phyloP scores from a whole-genome alignment of 1,284 basidiomycete genomes.

The Vanrija pseudolonga region DNA sequence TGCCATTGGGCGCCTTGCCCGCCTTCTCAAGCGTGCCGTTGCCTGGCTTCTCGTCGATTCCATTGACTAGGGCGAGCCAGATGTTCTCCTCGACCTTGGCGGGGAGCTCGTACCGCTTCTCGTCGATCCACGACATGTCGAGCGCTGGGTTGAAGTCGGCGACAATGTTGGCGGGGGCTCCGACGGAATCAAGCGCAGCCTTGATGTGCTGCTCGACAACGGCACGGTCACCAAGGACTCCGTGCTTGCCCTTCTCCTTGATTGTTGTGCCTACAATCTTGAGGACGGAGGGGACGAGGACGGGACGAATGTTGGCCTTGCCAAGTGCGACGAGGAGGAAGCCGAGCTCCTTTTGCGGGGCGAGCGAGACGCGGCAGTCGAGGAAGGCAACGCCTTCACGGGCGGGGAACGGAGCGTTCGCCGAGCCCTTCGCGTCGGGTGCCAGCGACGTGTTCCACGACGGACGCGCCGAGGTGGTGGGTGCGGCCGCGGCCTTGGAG shows the following conservation, averaged over 20 bases:
- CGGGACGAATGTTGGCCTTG: slow-evolving; percentile 11
- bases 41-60: slow-evolving; percentile 13
- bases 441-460: slow-evolving; percentile 12
- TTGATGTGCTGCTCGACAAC: slow-evolving; percentile 13
- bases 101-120: slow-evolving; percentile 16
- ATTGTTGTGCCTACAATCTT: slow-evolving; percentile 15
- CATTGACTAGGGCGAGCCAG: slow-evolving; percentile 19
- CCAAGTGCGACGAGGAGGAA: slow-evolving; percentile 13
- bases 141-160: slow-evolving; percentile 16
- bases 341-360: slow-evolving; percentile 12
- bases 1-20: slow-evolving; percentile 2
- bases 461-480: slow-evolving; percentile 1
- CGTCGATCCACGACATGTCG: slow-evolving; percentile 13
- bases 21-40: slow-evolving; percentile 1
- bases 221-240: slow-evolving; percentile 8
- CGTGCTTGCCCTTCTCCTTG: slow-evolving; percentile 9
- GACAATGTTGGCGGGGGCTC: slow-evolving; percentile 4
- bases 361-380: slow-evolving; percentile 12
- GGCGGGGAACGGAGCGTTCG: neutral
- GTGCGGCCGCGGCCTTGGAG: neutral
- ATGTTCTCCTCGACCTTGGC: slow-evolving; percentile 14
- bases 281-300: slow-evolving; percentile 14
- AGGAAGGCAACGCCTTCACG: slow-evolving; percentile 15
- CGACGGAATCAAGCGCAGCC: slow-evolving; percentile 8
- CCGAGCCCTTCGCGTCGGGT: slow-evolving; percentile 5